phyloP scores from a whole-genome alignment of 2,329 filamentous ascomycete genomes.

The Elsinoe perseae region DNA sequence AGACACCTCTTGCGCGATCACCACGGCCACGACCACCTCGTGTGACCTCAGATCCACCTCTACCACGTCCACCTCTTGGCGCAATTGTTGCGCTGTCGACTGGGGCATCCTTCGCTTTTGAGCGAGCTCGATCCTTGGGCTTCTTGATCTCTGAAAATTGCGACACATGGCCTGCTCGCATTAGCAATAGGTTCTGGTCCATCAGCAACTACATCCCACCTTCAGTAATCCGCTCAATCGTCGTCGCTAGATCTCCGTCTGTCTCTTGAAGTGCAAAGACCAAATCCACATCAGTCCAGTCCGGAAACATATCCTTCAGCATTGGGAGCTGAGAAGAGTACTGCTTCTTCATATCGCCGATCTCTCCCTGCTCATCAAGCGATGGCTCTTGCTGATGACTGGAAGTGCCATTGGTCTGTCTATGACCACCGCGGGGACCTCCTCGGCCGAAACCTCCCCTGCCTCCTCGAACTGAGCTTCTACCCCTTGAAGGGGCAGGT shows the following conservation, averaged over 20 bases:
- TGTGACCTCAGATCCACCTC: conserved; percentile 42
- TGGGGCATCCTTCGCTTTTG: conserved; percentile 63
- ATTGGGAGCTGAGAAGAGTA: conserved; percentile 70
- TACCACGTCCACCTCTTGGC: conserved; percentile 29
- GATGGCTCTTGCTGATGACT: conserved; percentile 51
- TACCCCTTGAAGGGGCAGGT: conserved; percentile 74
- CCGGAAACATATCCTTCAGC: conserved; percentile 87
- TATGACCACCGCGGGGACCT: conserved; percentile 36
- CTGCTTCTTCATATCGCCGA: conserved; percentile 85
- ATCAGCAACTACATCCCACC: conserved; percentile 44
- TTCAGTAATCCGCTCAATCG: conserved; percentile 72
- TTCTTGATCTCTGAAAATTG: conserved; percentile 81
- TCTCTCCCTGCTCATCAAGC: conserved; percentile 76
- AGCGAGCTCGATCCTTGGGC: conserved; percentile 64
- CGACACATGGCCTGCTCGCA: conserved; percentile 58
- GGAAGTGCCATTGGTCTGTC: conserved; percentile 63
- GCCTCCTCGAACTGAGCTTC: conserved; percentile 82
- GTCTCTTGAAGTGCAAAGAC: conserved; percentile 88
- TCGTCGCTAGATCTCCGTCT: conserved; percentile 63
- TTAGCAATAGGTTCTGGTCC: conserved; percentile 13
- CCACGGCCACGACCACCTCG: conserved; percentile 58
- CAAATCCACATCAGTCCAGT: conserved; percentile 93
- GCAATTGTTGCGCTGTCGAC: conserved; percentile 35
- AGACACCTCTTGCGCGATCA: conserved; percentile 47
- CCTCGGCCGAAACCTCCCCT: conserved; percentile 58